Evolutionary conservation across 129 eudicot species (phyloP).

Genomic region (Pittosporum tobira): DNA sequence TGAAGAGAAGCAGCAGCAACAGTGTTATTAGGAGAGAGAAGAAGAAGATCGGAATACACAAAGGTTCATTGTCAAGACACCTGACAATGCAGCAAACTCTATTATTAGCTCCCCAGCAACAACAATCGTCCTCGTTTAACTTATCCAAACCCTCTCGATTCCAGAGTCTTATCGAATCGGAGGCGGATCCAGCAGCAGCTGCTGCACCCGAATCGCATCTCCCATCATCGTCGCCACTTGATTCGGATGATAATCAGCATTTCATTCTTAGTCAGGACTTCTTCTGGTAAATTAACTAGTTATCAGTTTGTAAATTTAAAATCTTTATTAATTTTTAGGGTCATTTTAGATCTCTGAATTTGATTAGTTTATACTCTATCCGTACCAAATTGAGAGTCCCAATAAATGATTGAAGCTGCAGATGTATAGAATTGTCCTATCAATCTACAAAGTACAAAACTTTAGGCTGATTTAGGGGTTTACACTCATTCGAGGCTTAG

Average conservation of each 20-base stretch:
- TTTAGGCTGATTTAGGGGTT: too few species aligned
- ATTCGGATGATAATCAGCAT: conserved; percentile 36
- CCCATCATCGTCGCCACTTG: conserved; percentile 22
- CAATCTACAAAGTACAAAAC: too few species aligned
- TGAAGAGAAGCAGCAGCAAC: conserved; percentile 24
- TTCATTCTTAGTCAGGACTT: conserved; percentile 84
- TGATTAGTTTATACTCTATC: too few species aligned
- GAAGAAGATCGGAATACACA: conserved; percentile 14
- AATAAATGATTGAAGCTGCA: too few species aligned
- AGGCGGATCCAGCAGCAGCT: conserved; percentile 11
- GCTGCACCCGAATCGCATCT: conserved; percentile 13
- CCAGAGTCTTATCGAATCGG: conserved; percentile 38
- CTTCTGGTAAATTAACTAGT: conserved; percentile 46
- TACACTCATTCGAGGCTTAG: too few species aligned
- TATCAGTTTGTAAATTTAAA: not conserved
- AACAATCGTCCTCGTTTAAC: conserved; percentile 13
- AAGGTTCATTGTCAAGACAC: conserved; percentile 38
- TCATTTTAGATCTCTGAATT: too few species aligned
- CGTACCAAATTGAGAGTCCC: too few species aligned
- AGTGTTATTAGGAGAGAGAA: conserved; percentile 9
- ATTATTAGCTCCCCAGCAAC: conserved; percentile 19
- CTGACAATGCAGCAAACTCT: conserved; percentile 39
- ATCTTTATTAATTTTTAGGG: too few species aligned
- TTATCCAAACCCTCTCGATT: conserved; percentile 26
- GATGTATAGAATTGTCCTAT: too few species aligned